phyloP scores from a whole-genome alignment of 2,329 filamentous ascomycete genomes.

The Claviceps cyperi region DNA sequence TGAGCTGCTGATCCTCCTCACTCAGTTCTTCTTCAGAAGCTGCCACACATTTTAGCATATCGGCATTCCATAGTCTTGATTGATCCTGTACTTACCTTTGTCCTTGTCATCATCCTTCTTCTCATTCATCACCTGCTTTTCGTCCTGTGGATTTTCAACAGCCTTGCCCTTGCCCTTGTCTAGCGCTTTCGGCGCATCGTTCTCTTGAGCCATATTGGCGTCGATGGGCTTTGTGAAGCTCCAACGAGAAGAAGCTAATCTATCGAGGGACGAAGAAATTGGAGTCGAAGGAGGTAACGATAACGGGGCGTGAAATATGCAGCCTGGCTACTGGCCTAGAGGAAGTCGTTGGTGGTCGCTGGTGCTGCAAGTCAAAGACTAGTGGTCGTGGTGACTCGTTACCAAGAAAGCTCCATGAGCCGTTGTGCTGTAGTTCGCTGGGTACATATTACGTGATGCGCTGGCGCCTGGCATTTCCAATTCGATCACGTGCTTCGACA shows the following conservation, averaged over 20 bases:
- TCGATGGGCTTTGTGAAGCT: conserved; percentile 15
- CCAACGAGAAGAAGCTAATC: conserved; percentile 4
- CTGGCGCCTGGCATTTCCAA: conserved; percentile 24
- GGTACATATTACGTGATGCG: conserved; percentile 36
- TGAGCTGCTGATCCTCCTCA: conserved; percentile 96
- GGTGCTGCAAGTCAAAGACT: background rate
- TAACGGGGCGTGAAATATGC: background rate
- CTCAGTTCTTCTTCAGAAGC: conserved; percentile 68
- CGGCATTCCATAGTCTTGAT: conserved; percentile 3
- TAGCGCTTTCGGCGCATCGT: conserved; percentile 66
- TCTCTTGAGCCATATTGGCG: conserved; percentile 78
- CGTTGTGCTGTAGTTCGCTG: conserved; percentile 16
- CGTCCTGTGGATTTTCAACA: conserved; percentile 54
- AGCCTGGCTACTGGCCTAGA: background rate
- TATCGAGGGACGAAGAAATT: conserved; percentile 2
- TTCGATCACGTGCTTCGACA: conserved; percentile 17
- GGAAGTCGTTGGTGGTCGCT: background rate
- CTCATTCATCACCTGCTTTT: conserved; percentile 54
- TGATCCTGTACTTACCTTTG: conserved; percentile 25
- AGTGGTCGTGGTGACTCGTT: conserved; percentile 17
- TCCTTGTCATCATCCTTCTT: conserved; percentile 62
- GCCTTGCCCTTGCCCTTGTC: conserved; percentile 98
- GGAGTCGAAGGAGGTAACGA: conserved; percentile 1
- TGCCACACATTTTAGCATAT: conserved; percentile 12
- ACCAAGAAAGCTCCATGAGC: conserved; percentile 18